Conservation (phyloP, 139 green algal species). For the Raphidocelis subcapitata region DNA sequence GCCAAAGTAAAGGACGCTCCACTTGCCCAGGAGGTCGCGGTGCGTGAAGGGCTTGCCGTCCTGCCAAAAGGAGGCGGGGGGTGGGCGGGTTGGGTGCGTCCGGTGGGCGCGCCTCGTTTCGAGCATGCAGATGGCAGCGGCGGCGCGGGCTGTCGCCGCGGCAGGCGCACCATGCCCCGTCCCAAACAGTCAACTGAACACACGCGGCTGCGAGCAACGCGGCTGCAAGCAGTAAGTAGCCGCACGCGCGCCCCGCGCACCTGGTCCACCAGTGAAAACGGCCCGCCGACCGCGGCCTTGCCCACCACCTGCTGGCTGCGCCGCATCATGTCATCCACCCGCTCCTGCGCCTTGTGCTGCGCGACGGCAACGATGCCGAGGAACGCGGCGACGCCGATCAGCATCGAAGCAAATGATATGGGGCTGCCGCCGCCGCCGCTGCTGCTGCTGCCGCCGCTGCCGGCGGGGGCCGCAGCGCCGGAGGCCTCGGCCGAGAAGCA, state of each 20-base stretch:
- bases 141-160: too few relatives aligned
- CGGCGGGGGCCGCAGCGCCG: background rate
- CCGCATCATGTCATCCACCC: conserved; percentile 32
- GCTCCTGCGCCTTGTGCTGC: conserved; percentile 24
- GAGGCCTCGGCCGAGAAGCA: too few relatives aligned
- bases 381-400: conserved; percentile 21
- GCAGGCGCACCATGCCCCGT: too few relatives aligned
- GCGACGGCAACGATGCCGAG: conserved; percentile 26
- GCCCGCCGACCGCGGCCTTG: conserved; percentile 86
- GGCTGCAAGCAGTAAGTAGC: too few relatives aligned
- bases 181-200: too few relatives aligned
- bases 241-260: too few relatives aligned
- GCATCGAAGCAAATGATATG: conserved; percentile 30
- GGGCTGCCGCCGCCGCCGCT: conserved; percentile 19
- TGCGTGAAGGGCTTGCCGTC: conserved; percentile 79
- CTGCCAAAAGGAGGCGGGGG: too few relatives aligned
- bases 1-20: conserved; percentile 96
- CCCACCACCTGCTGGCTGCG: conserved; percentile 63
- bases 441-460: background rate
- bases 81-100: too few relatives aligned
- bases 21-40: conserved; percentile 82
- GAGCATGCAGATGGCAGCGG: too few relatives aligned
- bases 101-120: too few relatives aligned
- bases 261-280: conserved; percentile 85
- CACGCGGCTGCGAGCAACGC: too few relatives aligned